Base-by-base conservation (phyloP, 75 land plant species). In the Isoetes taiwanensis region DNA sequence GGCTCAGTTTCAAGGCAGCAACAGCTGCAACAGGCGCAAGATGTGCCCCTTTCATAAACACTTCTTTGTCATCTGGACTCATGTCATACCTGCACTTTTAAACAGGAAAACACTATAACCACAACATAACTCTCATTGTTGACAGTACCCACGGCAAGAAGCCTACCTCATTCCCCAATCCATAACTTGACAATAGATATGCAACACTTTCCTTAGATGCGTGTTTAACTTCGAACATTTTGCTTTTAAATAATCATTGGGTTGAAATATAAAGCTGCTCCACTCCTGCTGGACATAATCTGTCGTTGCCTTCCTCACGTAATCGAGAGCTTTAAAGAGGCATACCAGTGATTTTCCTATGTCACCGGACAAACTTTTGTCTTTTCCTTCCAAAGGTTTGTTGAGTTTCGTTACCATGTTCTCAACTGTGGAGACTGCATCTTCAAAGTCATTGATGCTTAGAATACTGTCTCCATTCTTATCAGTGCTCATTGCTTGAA, bases 251-350 rank as follows among this genome's bases (percentile, higher is more conserved):
- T 32, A 16, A 30, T 56, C 16, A 12, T 28, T 27, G 66, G 40
- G 2, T 61, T 35, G 29, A 62, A 68, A n/a, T n/a, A n/a, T n/a
- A n/a, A n/a, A n/a, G 21, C 52, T 46, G 29, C 31, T 52, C 71
- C 71, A 68, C 46, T 34, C 31, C 39, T 24, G 14, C 43, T 68
- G 71, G 10, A 56, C 37, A 62, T 61, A 68, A 30, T 28, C 54
- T 28, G 31, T 30, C 34, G 71, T 39, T 26, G 65, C 19, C 34
- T 54, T 68, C 33, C 58, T 52, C 31, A 68, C 10, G 42, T 54
- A 62, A 30, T 68, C 59, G 17, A 68, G 28, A 32, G 71, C 63
- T 32, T 56, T 68, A 1, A 35, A 35, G 30, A 39, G 2, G 33
- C 29, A 14, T 20, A 68, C 52, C 56, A 34, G 16, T 30, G 11